Conservation (phyloP, 805 yeast species). For the Wickerhamomyces rabaulensis region DNA sequence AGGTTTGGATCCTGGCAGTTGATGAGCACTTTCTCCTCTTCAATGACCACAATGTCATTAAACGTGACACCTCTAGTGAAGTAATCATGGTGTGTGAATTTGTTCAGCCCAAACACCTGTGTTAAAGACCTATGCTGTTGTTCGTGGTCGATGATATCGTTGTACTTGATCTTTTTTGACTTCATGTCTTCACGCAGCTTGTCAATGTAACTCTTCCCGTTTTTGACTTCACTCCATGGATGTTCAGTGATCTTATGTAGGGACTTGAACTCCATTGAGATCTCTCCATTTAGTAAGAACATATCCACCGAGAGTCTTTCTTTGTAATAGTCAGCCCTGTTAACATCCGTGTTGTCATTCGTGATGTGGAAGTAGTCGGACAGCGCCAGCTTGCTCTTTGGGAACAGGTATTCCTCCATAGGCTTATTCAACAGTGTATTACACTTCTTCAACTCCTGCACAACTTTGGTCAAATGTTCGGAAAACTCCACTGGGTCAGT, state of each 20-base stretch:
- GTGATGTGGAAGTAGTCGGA: background rate
- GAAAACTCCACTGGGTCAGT: conserved; percentile 7
- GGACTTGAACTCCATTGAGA: conserved; percentile 54
- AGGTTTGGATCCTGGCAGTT: conserved; percentile 65
- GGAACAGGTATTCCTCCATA: conserved; percentile 51
- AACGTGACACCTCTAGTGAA: conserved; percentile 61
- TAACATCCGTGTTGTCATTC: conserved; percentile 26
- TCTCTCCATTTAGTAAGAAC: conserved; percentile 55
- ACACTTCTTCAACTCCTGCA: conserved; percentile 25
- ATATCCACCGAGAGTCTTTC: conserved; percentile 48
- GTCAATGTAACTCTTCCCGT: conserved; percentile 53
- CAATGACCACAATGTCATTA: conserved; percentile 53
- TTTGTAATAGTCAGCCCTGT: conserved; percentile 26
- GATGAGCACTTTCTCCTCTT: conserved; percentile 52
- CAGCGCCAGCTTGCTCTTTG: conserved; percentile 29
- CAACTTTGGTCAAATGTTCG: conserved; percentile 15
- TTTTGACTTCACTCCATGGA: conserved; percentile 52
- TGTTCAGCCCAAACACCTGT: conserved; percentile 28
- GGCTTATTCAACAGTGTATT: conserved; percentile 43
- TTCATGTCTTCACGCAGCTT: conserved; percentile 48
- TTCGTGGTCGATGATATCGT: conserved; percentile 34
- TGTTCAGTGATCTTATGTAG: conserved; percentile 42
- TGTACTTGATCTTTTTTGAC: conserved; percentile 34
- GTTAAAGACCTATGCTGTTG: conserved; percentile 27
- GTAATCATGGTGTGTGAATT: conserved; percentile 41